Evolutionary conservation across 2,329 filamentous ascomycete genomes (phyloP), one percentile per base, ranked within the genome.

Genomic region (Fusarium tricinctum): DNA sequence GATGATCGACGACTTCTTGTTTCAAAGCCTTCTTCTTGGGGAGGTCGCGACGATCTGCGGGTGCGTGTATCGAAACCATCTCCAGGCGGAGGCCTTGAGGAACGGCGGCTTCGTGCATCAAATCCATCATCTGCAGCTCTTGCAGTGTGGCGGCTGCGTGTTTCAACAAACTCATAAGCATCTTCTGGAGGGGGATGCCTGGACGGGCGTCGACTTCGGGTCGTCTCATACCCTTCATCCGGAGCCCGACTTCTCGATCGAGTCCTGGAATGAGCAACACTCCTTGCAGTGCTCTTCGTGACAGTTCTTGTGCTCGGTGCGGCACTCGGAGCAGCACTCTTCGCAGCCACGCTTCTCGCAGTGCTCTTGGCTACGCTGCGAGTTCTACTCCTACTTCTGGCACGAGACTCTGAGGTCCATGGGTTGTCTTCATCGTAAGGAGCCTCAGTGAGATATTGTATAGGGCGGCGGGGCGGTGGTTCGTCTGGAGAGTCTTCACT

Each of bases 1-100:
- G 80, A 78, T 3, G 79, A 78, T 33, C 79, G 77, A 12, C 81
- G 81, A 57, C 80, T 81, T 14, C 81, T 77, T 43, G 39, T 22
- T 26, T 84, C 83, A 51, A 76, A 75, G 3, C 76, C 70, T 22
- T 73, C 72, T 23, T 70, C 66, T 12, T 20, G 47, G 15, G 47
- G 79, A 40, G 78, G 78, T 17, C 80, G 79, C 13, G 79, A 78
- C 1, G 79, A 78, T 35, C 79, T 77, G 15, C 81, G 81, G 58
- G 81, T 82, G 8, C 81, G 77, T 20, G 52, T 48, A n/a, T 84
- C 83, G 50, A 77, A 76, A 4, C 75, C 64, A n/a, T 73, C 70
- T n/a, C 63, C 64, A 15, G 39, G 63, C 7, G 66, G 57, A 45
- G 56, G 53, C 28, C 68, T 58, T 15, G 68, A 71, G 12, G 68